Evolutionary conservation across 1,139 yeast genomes (phyloP).

Genomic region (Saccharomycopsis phalli): DNA sequence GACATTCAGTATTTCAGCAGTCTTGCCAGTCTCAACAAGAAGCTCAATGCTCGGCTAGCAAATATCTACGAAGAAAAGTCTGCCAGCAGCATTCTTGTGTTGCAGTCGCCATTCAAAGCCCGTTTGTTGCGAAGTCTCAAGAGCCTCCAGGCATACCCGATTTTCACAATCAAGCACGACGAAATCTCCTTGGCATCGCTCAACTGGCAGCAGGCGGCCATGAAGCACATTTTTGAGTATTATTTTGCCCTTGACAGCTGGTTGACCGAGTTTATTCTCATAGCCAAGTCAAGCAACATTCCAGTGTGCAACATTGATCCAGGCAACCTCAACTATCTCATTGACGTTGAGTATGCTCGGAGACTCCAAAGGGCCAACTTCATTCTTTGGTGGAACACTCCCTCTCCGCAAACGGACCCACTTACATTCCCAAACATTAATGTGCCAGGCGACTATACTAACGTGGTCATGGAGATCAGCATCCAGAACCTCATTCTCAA

Average conservation of each 20-base stretch:
- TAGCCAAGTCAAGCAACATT: conserved; percentile 66
- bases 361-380: conserved; percentile 54
- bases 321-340: conserved; percentile 68
- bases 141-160: conserved; percentile 52
- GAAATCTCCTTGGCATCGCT: conserved; percentile 62
- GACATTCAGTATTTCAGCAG: conserved; percentile 46
- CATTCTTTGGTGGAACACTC: conserved; percentile 90
- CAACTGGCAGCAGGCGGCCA: conserved; percentile 77
- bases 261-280: conserved; percentile 54
- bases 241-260: conserved; percentile 69
- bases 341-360: conserved; percentile 84
- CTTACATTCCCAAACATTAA: conserved; percentile 67
- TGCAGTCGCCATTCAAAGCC: conserved; percentile 63
- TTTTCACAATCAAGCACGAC: conserved; percentile 47
- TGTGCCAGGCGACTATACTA: conserved; percentile 71
- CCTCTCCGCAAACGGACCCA: conserved; percentile 59
- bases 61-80: conserved; percentile 62
- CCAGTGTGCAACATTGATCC: conserved; percentile 80
- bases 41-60: conserved; percentile 43
- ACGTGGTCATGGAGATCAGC: conserved; percentile 71
- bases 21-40: conserved; percentile 41
- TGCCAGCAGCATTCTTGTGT: conserved; percentile 53
- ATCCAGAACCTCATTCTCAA: conserved; percentile 75
- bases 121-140: conserved; percentile 37
- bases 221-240: conserved; percentile 61